A percentile compares a stretch with the other conserved stretches of the same genome.
Conservation (phyloP, 306 rosid genomes). For the Trifolium fragiferum region DNA sequence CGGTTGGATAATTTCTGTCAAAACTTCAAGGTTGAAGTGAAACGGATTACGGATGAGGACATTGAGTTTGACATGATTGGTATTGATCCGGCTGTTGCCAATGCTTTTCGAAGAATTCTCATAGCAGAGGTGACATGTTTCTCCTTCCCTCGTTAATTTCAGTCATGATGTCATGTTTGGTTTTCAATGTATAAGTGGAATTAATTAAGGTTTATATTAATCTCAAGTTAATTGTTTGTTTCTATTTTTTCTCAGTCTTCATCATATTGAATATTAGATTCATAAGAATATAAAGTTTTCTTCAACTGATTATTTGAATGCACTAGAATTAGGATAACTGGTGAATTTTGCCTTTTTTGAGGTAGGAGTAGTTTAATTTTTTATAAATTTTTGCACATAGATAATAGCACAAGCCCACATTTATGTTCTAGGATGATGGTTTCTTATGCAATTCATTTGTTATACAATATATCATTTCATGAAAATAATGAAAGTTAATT, state of each 20-base stretch:
- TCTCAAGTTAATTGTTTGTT: not conserved
- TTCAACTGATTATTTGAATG: slow-evolving; percentile 9
- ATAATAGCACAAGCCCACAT: not conserved
- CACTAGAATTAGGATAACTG: not conserved
- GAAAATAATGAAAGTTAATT: not conserved
- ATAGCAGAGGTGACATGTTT: slow-evolving; percentile 76
- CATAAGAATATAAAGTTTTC: not conserved
- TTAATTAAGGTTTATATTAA: not conserved
- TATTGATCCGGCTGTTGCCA: slow-evolving; percentile 89
- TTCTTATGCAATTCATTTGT: slow-evolving; percentile 10
- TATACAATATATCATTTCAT: not conserved
- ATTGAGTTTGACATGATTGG: slow-evolving; percentile 97
- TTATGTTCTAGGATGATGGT: not conserved
- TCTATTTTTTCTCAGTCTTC: not conserved
- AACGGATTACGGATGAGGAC: slow-evolving; percentile 54
- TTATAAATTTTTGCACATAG: not conserved
- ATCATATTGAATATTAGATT: not conserved
- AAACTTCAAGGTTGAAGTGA: slow-evolving; percentile 83
- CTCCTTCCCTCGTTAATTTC: not conserved
- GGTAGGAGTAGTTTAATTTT: not conserved
- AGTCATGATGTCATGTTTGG: slow-evolving; percentile 6
- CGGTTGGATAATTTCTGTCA: slow-evolving; percentile 67
- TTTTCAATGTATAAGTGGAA: slow-evolving; percentile 10
- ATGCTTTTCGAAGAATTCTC: slow-evolving; percentile 92
- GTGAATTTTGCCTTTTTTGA: not conserved